Percentiles rank a stretch among this genome's conserved stretches.
phyloP scores from a whole-genome alignment of 768 basidiomycete genomes.

The Amanita pseudoporphyria region DNA sequence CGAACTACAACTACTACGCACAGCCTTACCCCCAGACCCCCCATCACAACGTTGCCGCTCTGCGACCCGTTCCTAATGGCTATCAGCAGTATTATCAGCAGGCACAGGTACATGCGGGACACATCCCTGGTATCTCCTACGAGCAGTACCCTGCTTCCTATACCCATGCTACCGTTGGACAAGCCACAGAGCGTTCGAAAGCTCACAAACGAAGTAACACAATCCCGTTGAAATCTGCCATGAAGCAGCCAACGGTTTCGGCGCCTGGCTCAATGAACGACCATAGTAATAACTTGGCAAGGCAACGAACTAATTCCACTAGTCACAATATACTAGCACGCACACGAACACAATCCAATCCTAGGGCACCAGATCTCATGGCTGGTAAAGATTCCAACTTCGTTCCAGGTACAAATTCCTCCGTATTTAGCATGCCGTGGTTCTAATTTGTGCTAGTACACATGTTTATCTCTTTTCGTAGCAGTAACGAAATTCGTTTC shows the following conservation, averaged over 20 bases:
- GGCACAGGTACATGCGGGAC: slow-evolving; percentile 12
- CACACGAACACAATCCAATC: slow-evolving; percentile 11
- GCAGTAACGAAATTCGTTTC: slow-evolving; percentile 53
- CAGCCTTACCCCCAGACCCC: slow-evolving; percentile 35
- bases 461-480: slow-evolving; percentile 61
- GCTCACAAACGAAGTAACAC: slow-evolving; percentile 16
- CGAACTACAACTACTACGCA: slow-evolving; percentile 34
- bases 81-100: slow-evolving; percentile 27
- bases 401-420: slow-evolving; percentile 7
- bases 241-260: slow-evolving; percentile 36
- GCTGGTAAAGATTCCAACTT: slow-evolving; percentile 5
- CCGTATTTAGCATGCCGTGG: not conserved
- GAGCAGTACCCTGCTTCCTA: not conserved
- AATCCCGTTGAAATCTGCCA: slow-evolving; percentile 41
- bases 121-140: not conserved
- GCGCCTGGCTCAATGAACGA: slow-evolving; percentile 12
- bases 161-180: not conserved
- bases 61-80: slow-evolving; percentile 22
- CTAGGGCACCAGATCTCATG: slow-evolving; percentile 2
- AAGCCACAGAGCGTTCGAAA: slow-evolving; percentile 5
- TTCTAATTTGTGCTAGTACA: slow-evolving; percentile 36
- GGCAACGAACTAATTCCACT: slow-evolving; percentile 16
- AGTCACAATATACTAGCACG: slow-evolving; percentile 9
- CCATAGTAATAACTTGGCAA: slow-evolving; percentile 13
- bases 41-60: slow-evolving; percentile 20